Percentiles rank a stretch among this genome's conserved stretches.
Evolutionary conservation across 1,284 basidiomycete species (phyloP).

Genomic region (Termitomyces sp.): DNA sequence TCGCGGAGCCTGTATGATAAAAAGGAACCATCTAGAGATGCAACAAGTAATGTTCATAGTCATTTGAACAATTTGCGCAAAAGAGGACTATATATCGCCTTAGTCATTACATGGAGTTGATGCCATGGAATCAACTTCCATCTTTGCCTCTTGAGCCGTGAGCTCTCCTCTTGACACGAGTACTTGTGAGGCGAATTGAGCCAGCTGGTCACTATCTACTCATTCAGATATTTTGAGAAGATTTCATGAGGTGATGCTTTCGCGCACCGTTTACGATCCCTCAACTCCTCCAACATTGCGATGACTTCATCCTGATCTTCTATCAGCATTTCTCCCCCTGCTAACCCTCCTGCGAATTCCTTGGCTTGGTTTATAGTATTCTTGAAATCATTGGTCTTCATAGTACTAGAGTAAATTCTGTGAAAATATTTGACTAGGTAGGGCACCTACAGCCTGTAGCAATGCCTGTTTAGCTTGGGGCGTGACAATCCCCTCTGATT

Average conservation of each 20-base stretch:
- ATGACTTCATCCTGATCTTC: conserved; percentile 64
- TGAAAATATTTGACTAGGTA: neutral
- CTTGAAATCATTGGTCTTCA: conserved; percentile 63
- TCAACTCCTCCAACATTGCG: conserved; percentile 52
- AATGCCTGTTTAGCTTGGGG: conserved; percentile 58
- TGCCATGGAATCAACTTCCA: conserved; percentile 36
- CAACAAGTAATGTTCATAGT: neutral
- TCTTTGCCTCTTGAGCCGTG: conserved; percentile 20
- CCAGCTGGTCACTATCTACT: conserved; percentile 23
- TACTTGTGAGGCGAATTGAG: conserved; percentile 24
- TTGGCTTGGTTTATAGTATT: conserved; percentile 49
- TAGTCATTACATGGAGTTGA: conserved; percentile 29
- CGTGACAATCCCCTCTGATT: conserved; percentile 43
- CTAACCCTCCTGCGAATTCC: conserved; percentile 47
- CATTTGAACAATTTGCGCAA: neutral
- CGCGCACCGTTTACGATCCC: conserved; percentile 53
- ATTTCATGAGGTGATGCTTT: neutral
- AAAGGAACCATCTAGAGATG: too few species aligned
- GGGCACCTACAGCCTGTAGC: conserved; percentile 48
- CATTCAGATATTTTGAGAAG: neutral
- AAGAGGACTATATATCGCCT: neutral
- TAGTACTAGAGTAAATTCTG: neutral
- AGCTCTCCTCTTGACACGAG: conserved; percentile 17
- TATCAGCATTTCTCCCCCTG: conserved; percentile 61
- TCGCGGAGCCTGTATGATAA: neutral